Percentiles rank a stretch among this genome's conserved stretches.
Conservation (phyloP, 2,329 filamentous ascomycete species). For the Dissoconium aciculare region DNA sequence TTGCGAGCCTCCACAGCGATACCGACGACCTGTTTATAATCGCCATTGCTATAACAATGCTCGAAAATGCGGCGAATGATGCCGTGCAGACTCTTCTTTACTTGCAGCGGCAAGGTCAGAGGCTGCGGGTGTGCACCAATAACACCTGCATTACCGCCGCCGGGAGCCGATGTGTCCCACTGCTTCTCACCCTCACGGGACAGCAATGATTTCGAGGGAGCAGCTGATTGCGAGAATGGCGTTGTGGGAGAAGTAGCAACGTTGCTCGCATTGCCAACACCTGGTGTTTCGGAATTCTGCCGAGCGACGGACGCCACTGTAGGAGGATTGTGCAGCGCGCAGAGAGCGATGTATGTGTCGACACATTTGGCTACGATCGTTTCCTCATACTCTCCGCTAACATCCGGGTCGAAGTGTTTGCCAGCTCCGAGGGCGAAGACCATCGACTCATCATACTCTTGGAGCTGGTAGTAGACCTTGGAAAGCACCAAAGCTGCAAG, state of each 20-base stretch:
- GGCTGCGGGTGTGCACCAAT: slow-evolving; percentile 40
- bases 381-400: slow-evolving; percentile 89
- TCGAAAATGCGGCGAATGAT: slow-evolving; percentile 86
- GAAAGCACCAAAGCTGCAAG: slow-evolving; percentile 87
- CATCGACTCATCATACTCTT: slow-evolving; percentile 99
- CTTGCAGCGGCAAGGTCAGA: slow-evolving; percentile 55
- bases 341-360: slow-evolving; percentile 87
- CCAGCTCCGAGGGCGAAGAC: slow-evolving; percentile 89
- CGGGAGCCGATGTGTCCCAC: slow-evolving; percentile 41
- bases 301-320: slow-evolving; percentile 21
- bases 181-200: slow-evolving; percentile 59
- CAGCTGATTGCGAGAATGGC: slow-evolving; percentile 82
- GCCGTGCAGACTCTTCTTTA: slow-evolving; percentile 63
- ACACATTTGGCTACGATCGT: slow-evolving; percentile 97
- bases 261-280: slow-evolving; percentile 24
- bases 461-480: slow-evolving; percentile 97
- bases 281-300: slow-evolving; percentile 1
- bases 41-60: slow-evolving; percentile 68
- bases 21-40: slow-evolving; percentile 90
- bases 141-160: slow-evolving; percentile 41
- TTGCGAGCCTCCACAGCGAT: slow-evolving; percentile 93
- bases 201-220: slow-evolving; percentile 90
- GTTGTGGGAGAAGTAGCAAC: slow-evolving; percentile 74
- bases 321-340: slow-evolving; percentile 43
- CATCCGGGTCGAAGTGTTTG: slow-evolving; percentile 84